Evolutionary conservation across 2,329 filamentous ascomycete species (phyloP).

Genomic region (Byssothecium circinans): DNA sequence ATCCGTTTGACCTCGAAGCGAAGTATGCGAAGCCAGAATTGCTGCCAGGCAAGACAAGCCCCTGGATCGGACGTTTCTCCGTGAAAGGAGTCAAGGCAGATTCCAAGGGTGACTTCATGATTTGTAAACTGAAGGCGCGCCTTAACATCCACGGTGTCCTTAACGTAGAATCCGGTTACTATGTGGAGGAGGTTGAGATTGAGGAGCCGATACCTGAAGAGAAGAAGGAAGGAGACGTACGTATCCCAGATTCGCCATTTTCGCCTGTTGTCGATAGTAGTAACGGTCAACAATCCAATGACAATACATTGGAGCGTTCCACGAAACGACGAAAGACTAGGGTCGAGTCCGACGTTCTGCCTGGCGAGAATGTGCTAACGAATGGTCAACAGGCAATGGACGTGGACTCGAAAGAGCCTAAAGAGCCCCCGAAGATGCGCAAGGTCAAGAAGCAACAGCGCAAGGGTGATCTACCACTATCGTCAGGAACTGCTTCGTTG

Average conservation of each 20-base stretch:
- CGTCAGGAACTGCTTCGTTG: conserved; percentile 78
- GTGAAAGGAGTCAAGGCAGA: conserved; percentile 97
- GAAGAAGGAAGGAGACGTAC: conserved; percentile 70
- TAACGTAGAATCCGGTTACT: conserved; percentile 96
- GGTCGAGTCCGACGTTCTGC: conserved; percentile 22
- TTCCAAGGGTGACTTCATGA: conserved; percentile 96
- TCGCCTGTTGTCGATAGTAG: conserved; percentile 16
- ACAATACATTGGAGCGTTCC: conserved; percentile 20
- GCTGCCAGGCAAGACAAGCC: conserved; percentile 85
- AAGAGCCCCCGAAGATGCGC: conserved; percentile 72
- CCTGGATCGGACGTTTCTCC: conserved; percentile 96
- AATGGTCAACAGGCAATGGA: conserved; percentile 41
- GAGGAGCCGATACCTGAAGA: conserved; percentile 82
- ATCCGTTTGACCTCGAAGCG: conserved; percentile 94
- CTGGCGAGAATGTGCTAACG: conserved; percentile 31
- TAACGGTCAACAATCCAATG: conserved; percentile 22
- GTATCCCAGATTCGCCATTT: conserved; percentile 45
- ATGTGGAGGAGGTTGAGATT: conserved; percentile 95
- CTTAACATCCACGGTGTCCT: conserved; percentile 95
- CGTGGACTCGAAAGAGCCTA: conserved; percentile 42
- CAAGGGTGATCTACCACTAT: conserved; percentile 91
- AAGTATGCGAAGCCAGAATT: conserved; percentile 84
- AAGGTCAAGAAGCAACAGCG: conserved; percentile 99
- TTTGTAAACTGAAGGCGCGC: conserved; percentile 98
- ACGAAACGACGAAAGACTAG: conserved; percentile 38